Base-by-base conservation (phyloP, 179 eudicot species). In the Camellia oleifera region DNA sequence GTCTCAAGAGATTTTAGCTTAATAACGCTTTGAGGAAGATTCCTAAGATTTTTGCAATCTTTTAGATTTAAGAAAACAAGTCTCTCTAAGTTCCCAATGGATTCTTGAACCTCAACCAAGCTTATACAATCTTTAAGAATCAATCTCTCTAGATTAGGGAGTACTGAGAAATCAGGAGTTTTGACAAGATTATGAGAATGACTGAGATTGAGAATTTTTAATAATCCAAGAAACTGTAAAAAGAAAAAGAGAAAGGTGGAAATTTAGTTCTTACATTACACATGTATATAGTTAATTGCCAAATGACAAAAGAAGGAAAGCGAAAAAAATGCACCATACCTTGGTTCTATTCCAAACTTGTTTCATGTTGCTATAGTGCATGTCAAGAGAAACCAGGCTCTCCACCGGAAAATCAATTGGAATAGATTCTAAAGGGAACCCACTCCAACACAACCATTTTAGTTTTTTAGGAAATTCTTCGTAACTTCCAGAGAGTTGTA, bases 41-140 rank as follows among this genome's bases (percentile, higher is more conserved):
- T 65, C 14, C 44, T 65, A 6, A 65, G 69, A 65, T 26, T 65
- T 23, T 65, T 65, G 69, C 69, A 65, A 23, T 23, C 69, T 65
- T 65, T 65, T 2, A 65, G 45, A 65, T 65, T 65, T 14, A 65
- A 65, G 12, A 65, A 26, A 65, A 65, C 45, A 65, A 65, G 69
- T 23, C 44, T 3, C 14, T 23, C 15, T 3, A 26, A 18, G 69
- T 65, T 23, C 17, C 69, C 69, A 3, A 65, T 65, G 4, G 69
- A 65, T 23, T 65, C 69, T 23, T 23, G 69, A 11, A 65, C 5
- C 69, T 26, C 14, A 7, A 23, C 69, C 69, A 65, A 65, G 14
- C 69, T 23, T 65, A 13, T 10, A 65, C 69, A 65, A 65, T 65
- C 42, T 65, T 26, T 65, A 65, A 65, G 69, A 26, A 65, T 65